phyloP scores from a whole-genome alignment of 2,329 filamentous ascomycete genomes.

The Neoascochyta sp. region DNA sequence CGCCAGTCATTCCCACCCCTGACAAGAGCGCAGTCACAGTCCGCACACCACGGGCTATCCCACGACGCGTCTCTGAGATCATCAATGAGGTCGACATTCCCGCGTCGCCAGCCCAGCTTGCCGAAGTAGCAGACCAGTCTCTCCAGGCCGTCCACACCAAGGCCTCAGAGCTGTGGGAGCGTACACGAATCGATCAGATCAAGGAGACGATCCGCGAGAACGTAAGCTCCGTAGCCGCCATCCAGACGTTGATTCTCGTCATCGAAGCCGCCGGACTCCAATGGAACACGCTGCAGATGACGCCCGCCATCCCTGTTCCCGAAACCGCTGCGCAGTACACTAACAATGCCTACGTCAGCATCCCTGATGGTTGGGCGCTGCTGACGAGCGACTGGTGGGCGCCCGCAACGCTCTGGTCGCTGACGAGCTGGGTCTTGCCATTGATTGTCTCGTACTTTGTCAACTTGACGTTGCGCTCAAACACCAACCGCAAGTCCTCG shows the following conservation, averaged over 20 bases:
- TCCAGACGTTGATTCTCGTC: slow-evolving; percentile 43
- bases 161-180: slow-evolving; percentile 60
- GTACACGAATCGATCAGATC: slow-evolving; percentile 63
- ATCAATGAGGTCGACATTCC: slow-evolving; percentile 58
- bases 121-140: slow-evolving; percentile 61
- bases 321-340: slow-evolving; percentile 55
- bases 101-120: slow-evolving; percentile 63
- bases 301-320: slow-evolving; percentile 70
- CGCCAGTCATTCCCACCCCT: no score
- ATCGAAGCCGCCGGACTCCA: slow-evolving; percentile 69
- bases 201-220: slow-evolving; percentile 64
- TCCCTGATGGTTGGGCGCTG: slow-evolving; percentile 79
- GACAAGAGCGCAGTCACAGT: slow-evolving; percentile 25
- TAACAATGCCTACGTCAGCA: slow-evolving; percentile 58
- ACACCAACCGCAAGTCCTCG: slow-evolving; percentile 43
- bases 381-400: slow-evolving; percentile 79
- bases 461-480: slow-evolving; percentile 68
- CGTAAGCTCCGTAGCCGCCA: slow-evolving; percentile 63
- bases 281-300: slow-evolving; percentile 65
- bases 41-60: slow-evolving; percentile 33
- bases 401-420: slow-evolving; percentile 70
- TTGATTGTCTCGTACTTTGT: slow-evolving; percentile 78
- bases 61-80: slow-evolving; percentile 54
- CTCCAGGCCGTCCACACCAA: slow-evolving; percentile 68
- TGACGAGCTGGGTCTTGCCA: slow-evolving; percentile 69